A percentile compares a stretch with the other conserved stretches of the same genome.
Conservation (phyloP, 2,329 filamentous ascomycete species). For the Thielaviopsis cerberus region DNA sequence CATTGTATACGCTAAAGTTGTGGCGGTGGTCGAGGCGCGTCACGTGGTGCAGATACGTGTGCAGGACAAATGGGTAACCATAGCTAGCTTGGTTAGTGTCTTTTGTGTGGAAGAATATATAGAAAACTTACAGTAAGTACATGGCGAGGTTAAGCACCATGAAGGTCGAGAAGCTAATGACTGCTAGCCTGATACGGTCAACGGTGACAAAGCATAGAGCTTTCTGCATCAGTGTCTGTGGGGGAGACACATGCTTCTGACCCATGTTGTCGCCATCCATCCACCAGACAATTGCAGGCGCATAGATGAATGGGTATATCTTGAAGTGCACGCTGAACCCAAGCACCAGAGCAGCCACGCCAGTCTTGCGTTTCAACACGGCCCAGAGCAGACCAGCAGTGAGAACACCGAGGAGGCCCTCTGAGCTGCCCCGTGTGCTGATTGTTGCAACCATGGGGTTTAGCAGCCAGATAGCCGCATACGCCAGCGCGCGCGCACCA, state of each 20-base stretch:
- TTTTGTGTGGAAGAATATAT: neutral
- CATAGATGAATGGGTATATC: conserved; percentile 97
- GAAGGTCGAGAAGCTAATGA: conserved; percentile 56
- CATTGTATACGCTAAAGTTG: conserved; percentile 96
- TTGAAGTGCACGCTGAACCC: conserved; percentile 89
- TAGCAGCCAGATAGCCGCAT: conserved; percentile 75
- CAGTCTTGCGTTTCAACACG: conserved; percentile 41
- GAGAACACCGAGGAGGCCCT: conserved; percentile 72
- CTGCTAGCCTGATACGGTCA: conserved; percentile 36
- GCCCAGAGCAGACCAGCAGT: conserved; percentile 74
- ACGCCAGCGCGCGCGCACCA: conserved; percentile 44
- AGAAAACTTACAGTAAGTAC: conserved; percentile 46
- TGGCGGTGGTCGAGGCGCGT: conserved; percentile 89
- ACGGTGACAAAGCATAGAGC: conserved; percentile 28
- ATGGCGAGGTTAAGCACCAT: conserved; percentile 55
- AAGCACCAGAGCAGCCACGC: conserved; percentile 53
- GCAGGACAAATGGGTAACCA: conserved; percentile 60
- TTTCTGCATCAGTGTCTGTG: conserved; percentile 14
- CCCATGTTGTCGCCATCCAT: conserved; percentile 39
- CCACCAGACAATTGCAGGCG: conserved; percentile 63
- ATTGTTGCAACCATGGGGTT: conserved; percentile 98
- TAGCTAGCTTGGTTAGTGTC: conserved; percentile 35
- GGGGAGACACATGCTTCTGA: neutral
- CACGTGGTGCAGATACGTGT: conserved; percentile 86
- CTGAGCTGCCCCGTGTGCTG: conserved; percentile 82